Evolutionary conservation across 2,329 filamentous ascomycete genomes (phyloP), one percentile per base, ranked within the genome.

Genomic region (Cladosporium sp.): DNA sequence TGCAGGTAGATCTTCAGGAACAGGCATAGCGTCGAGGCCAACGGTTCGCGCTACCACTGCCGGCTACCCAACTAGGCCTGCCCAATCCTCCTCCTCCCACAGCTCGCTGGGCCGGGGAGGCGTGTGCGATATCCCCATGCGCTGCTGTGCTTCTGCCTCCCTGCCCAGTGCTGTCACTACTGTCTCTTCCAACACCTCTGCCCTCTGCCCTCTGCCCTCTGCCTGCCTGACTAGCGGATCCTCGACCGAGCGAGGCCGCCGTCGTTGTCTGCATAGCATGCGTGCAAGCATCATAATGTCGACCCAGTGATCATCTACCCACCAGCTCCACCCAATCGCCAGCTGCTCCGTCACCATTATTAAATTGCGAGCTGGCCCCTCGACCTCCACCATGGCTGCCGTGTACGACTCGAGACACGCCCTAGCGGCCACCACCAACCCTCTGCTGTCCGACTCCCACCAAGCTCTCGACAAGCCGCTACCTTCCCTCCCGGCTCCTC

Each of bases 401-500:
- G 30, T 62, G 44, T 64, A 64, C 61, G 61, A 64, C 24, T 41
- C 49, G 15, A 47, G 41, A 10, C 28, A 47, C 24, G 51, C 51
- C 24, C 26, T 57, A 26, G 26, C 49, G 24, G 26, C 51, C 14
- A 41, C 21, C 38, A 44, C 38, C 41, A 47, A 18, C 51, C 55
- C 47, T 44, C 21, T 64, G n/a, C 49, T 47, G 6, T 57, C 60
- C 24, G n/a, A 38, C 55, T 41, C 63, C 4, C 55, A 44, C 30
- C 63, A 60, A 30, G 26, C 34, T 21, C 14, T 41, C 30, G 63
- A 65, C 41, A 65, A 65, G 47, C 63, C 63, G 12, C 63, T 65
- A 14, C 60, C 60, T 30, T 63, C 60, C 15, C 60, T 75, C 62
- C 74, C 74, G n/a, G 68, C 70, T 38, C 88, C 90, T 69, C 88